Percentiles rank a stretch among this genome's conserved stretches.
Conservation (phyloP, 2,329 filamentous ascomycete species). For the Penicillium oxalicum region DNA sequence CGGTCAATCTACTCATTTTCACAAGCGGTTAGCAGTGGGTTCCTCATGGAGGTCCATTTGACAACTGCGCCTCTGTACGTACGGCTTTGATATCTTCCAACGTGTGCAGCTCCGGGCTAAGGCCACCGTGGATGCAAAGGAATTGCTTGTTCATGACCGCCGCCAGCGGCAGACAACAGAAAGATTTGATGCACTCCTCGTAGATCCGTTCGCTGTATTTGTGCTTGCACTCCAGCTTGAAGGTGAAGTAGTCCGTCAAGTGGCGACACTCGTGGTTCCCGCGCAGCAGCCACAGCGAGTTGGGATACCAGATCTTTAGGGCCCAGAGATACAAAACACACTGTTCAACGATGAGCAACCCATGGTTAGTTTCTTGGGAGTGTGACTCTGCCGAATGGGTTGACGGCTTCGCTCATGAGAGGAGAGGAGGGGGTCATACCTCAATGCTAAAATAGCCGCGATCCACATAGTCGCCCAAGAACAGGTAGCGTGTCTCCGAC, state of each 20-base stretch:
- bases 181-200: slow-evolving; percentile 97
- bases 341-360: slow-evolving; percentile 30
- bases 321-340: slow-evolving; percentile 97
- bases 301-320: slow-evolving; percentile 98
- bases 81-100: slow-evolving; percentile 88
- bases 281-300: slow-evolving; percentile 91
- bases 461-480: slow-evolving; percentile 96
- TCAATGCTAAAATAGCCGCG: slow-evolving; percentile 98
- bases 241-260: slow-evolving; percentile 99
- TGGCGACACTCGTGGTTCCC: slow-evolving; percentile 99
- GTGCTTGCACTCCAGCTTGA: slow-evolving; percentile 99
- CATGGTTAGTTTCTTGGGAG: neutral
- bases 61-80: slow-evolving; percentile 33
- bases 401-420: no score
- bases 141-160: slow-evolving; percentile 99
- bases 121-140: slow-evolving; percentile 91
- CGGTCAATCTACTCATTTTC: slow-evolving; percentile 68
- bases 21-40: neutral
- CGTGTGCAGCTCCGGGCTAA: slow-evolving; percentile 93
- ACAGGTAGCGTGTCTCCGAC: slow-evolving; percentile 91
- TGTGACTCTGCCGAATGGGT: neutral
- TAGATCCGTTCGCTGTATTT: slow-evolving; percentile 97
- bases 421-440: slow-evolving; percentile 35
- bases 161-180: slow-evolving; percentile 86
- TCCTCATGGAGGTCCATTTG: no score